These are phyloP conservation scores for Globisporangium iwayamae DNA, from an alignment of 352 stramenopile genomes.

Conservation along the genomic window DNA sequence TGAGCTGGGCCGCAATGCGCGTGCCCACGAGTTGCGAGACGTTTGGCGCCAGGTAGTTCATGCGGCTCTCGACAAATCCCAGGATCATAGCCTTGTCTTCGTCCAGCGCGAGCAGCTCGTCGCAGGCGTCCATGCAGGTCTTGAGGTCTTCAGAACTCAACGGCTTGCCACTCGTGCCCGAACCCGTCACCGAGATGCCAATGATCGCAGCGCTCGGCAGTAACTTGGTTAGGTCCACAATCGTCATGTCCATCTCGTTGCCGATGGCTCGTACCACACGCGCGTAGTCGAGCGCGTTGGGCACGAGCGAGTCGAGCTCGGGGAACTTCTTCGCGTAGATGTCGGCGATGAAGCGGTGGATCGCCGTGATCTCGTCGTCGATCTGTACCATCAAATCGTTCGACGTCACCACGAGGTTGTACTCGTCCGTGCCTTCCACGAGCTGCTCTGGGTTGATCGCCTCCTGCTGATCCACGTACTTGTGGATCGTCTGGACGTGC, in stretches of 20 bases:
- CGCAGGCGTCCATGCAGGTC: conserved; percentile 69
- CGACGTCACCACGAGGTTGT: conserved; percentile 84
- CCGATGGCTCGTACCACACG: conserved; percentile 89
- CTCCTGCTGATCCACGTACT: conserved; percentile 39
- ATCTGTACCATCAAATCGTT: conserved; percentile 94
- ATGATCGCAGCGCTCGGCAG: conserved; percentile 93
- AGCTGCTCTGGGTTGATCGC: conserved; percentile 32
- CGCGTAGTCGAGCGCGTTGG: conserved; percentile 91
- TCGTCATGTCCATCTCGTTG: conserved; percentile 94
- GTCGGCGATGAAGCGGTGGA: conserved; percentile 90
- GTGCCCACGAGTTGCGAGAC: conserved; percentile 93
- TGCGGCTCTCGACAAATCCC: conserved; percentile 90
- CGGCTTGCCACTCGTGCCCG: conserved; percentile 85
- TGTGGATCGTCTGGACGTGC: conserved; percentile 67
- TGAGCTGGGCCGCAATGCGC: conserved; percentile 91
- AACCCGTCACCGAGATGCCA: conserved; percentile 92
- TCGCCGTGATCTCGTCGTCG: conserved; percentile 89
- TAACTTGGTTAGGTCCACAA: conserved; percentile 87
- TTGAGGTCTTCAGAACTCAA: conserved; percentile 68
- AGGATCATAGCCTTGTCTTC: conserved; percentile 87
- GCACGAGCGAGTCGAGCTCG: conserved; percentile 92
- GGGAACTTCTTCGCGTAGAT: conserved; percentile 93
- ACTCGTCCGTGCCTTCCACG: conserved; percentile 66
- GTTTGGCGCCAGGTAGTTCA: conserved; percentile 93
- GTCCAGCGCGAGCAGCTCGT: conserved; percentile 88